These are phyloP conservation scores for Acanthamoeba sp. DNA, from an alignment of 208 protist genomes.

Conservation along the genomic window DNA sequence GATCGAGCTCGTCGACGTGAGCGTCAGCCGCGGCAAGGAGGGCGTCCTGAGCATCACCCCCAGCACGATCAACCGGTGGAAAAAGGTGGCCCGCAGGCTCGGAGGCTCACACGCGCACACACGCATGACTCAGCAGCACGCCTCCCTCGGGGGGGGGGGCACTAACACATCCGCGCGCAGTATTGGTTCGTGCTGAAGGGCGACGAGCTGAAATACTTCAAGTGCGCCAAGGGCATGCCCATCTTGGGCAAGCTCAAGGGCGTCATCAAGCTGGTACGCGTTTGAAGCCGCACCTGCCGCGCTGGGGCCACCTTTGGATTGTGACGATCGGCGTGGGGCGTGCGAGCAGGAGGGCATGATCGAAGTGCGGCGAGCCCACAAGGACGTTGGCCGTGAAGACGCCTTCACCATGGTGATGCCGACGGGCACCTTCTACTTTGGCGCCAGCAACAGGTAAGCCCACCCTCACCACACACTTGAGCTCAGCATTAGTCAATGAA, in stretches of 20 bases:
- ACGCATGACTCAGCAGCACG: no score
- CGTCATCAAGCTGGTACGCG: conserved; percentile 1
- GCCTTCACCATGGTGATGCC: not conserved
- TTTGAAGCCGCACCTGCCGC: no score
- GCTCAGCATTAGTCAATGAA: no score
- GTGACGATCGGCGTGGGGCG: not conserved
- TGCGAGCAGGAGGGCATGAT: not conserved
- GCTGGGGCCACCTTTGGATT: not conserved
- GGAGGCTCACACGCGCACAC: no score
- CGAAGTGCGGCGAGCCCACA: not conserved
- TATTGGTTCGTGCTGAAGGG: conserved; percentile 22
- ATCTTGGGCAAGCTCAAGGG: not conserved
- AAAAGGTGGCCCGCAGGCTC: not conserved
- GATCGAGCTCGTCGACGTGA: not conserved
- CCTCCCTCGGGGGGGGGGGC: no score
- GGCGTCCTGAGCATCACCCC: not conserved
- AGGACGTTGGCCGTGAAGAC: not conserved
- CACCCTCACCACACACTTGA: not conserved
- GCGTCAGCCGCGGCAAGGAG: not conserved
- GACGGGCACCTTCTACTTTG: conserved; percentile 10
- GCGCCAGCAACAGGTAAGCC: not conserved
- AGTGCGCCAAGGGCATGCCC: not conserved
- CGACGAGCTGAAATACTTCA: not conserved
- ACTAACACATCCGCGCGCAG: not conserved
- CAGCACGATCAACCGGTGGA: not conserved